Evolutionary conservation across 768 basidiomycete genomes (phyloP).

Genomic region (Pleurotus eryngii): DNA sequence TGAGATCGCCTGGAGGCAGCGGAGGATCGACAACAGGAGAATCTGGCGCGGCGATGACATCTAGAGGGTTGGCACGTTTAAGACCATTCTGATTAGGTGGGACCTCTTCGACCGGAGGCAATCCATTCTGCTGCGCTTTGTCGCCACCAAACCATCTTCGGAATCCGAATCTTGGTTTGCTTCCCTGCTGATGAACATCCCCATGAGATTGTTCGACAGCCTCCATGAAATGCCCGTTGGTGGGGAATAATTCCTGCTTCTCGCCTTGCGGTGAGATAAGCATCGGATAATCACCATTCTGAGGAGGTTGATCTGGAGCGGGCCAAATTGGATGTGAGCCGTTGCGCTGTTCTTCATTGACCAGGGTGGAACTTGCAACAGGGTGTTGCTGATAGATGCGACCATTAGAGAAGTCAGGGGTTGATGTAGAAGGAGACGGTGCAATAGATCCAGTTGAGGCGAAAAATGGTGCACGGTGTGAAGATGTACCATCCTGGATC

Average conservation of each 20-base stretch:
- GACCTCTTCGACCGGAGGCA: conserved; percentile 74
- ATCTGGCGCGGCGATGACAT: conserved; percentile 69
- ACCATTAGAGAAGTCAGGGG: conserved; percentile 23
- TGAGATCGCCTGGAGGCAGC: conserved; percentile 50
- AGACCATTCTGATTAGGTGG: conserved; percentile 53
- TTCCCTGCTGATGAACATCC: conserved; percentile 36
- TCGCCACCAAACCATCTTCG: conserved; percentile 69
- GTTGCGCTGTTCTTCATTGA: conserved; percentile 23
- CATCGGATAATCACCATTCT: conserved; percentile 48
- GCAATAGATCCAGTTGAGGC: conserved; percentile 20
- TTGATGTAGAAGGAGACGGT: conserved; percentile 9
- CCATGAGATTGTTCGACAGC: background rate
- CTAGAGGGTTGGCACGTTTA: conserved; percentile 77
- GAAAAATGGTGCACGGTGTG: conserved; percentile 54
- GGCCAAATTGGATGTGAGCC: conserved; percentile 23
- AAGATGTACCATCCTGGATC: conserved; percentile 45
- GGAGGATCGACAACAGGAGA: conserved; percentile 40
- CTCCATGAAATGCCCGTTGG: conserved; percentile 42
- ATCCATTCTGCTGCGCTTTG: conserved; percentile 54
- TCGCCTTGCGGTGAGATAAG: conserved; percentile 54
- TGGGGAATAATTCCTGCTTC: conserved; percentile 32
- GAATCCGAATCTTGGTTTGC: conserved; percentile 62
- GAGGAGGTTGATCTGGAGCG: conserved; percentile 16
- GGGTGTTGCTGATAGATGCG: conserved; percentile 31
- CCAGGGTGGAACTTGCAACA: conserved; percentile 20